phyloP scores from a whole-genome alignment of 257 asterid species.

The Solanum lignicaule region DNA sequence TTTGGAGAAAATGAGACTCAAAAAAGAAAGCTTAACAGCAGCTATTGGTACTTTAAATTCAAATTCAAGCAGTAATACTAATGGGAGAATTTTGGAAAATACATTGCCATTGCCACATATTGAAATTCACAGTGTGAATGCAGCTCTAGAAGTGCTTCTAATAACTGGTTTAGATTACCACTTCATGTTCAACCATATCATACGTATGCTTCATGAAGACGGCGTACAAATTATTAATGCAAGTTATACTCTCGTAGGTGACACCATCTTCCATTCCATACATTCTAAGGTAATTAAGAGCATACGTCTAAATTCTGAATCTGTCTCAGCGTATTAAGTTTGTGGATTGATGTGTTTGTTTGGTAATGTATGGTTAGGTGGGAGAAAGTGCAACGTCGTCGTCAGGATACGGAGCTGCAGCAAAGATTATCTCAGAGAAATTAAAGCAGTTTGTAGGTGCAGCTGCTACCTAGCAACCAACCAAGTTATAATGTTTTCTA shows the following conservation, averaged over 20 bases:
- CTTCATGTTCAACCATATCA: constrained; percentile 34
- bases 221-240: constrained; percentile 47
- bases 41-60: neutral
- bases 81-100: neutral
- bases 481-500: neutral
- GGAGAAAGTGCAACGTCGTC: neutral
- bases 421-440: neutral
- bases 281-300: constrained; percentile 42
- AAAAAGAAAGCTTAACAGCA: constrained; percentile 15
- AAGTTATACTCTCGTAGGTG: constrained; percentile 16
- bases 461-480: neutral
- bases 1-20: constrained; percentile 52
- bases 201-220: constrained; percentile 51
- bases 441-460: neutral
- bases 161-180: constrained; percentile 33
- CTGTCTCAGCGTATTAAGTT: neutral
- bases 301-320: neutral
- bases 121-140: constrained; percentile 35
- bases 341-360: neutral
- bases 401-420: neutral
- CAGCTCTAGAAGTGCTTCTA: constrained; percentile 36
- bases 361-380: neutral
- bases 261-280: constrained; percentile 45
- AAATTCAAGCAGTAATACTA: neutral
- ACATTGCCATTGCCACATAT: constrained; percentile 21